Evolutionary conservation across 2,329 filamentous ascomycete genomes (phyloP), one percentile per base, ranked within the genome.

Genomic region (Aureobasidium sp.): DNA sequence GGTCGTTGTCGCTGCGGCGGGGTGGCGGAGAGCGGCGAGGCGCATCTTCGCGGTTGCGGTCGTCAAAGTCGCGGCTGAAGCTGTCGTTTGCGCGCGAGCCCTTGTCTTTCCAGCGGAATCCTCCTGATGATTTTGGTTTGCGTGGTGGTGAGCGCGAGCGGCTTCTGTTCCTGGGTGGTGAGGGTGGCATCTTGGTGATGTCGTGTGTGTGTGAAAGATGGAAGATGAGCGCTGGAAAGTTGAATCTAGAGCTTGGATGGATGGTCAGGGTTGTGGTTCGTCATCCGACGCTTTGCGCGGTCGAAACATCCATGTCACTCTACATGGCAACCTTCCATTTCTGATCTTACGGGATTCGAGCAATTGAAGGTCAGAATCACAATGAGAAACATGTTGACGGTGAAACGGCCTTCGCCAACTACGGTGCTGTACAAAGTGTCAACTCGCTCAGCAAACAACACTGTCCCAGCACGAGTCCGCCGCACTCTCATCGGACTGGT

Each of bases 351-450:
- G 22, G 22, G 31, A 17, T 2, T 31, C 22, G 42, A 22, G 2
- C 31, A 31, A 17, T 45, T 58, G 29, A 25, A 36, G 5, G 5
- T 9, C 14, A 3, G 7, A 17, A 27, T 22, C 41, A 14, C 6
- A 6, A 52, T 55, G 51, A 55, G 5, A n/a, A 55, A 42, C 9
- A 74, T 72, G 69, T 68, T 75, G 52, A 68, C 69, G 12, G 69
- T 70, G 27, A 71, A 67, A 31, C 66, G 71, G 7, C 79, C 79
- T 14, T 80, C 94, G 27, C 87, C 90, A 51, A 95, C 91, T 2
- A 96, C 94, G n/a, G 87, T 90, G 72, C 88, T 90, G 67, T 97
- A 93, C 80, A 95, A 89, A 34, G 90, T 97, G 62, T 94, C 92
- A 39, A 97, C 92, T 63, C 84, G 86, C 48, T 85, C 89, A 14